Evolutionary conservation across 495 filamentous ascomycete genomes (phyloP), one percentile per base, ranked within the genome.

Genomic region (Hypoxylon intermedium): DNA sequence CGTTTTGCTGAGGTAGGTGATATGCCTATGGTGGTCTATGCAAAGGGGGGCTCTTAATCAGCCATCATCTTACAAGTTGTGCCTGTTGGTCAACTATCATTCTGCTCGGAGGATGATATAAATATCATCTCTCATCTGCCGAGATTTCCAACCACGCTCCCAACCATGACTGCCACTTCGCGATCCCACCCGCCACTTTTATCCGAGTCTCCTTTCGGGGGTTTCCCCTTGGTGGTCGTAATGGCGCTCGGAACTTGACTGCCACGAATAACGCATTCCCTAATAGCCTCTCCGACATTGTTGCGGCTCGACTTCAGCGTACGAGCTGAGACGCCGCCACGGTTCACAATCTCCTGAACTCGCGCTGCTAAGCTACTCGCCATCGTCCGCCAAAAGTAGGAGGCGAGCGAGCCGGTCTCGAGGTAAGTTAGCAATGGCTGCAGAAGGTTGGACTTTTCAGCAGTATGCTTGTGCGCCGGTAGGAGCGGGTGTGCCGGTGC

Each of bases 131-230:
- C 12, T 73, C 59, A 81, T 66, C 76, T 67, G 7, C 75, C 76
- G 1, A 78, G 53, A 50, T 77, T 78, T 20, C 73, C 74, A 20
- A 82, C 70, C 0, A 96, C 84, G 38, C 87, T 86, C 50, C 89
- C 87, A 47, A 96, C 89, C 92, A 98, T 97, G 28, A 98, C 93
- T 5, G 93, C 93, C 21, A 93, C 88, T 75, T 97, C 94, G 51
- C 93, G 84, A 68, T 98, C 95, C 87, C 91, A 97, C 47, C 79
- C 67, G 2, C 55, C 82, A 33, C 82, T 79, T 49, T 74, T 76
- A 37, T 72, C 75, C 4, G 69, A 67, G 0, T 71, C 73, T 44
- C 53, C 58, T 26, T 61, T 72, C 6, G 63, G 40, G 0, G 60
- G 61, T 67, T 77, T 75, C 67, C 75, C 71, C 53, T 79, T 77